Evolutionary conservation across 768 basidiomycete genomes (phyloP).

Genomic region (Boletus speciosus): DNA sequence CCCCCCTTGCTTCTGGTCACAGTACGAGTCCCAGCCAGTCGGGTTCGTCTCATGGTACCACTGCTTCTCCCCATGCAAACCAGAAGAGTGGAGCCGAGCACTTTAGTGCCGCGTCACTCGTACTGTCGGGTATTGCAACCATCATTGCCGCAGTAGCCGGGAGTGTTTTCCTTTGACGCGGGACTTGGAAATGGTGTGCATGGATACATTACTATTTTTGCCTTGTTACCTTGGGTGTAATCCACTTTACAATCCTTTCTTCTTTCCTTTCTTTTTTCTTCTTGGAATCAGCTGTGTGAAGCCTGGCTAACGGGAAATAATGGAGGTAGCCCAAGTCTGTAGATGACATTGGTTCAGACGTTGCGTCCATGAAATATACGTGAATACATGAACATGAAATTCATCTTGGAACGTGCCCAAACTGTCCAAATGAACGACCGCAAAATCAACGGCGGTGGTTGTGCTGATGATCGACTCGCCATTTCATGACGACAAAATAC

Average conservation of each 20-base stretch:
- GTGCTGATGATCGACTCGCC: not conserved
- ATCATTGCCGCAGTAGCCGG: constrained; percentile 22
- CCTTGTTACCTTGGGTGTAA: not conserved
- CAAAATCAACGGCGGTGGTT: not conserved
- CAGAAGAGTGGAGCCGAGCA: constrained; percentile 34
- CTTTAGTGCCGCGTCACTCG: constrained; percentile 18
- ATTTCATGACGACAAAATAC: constrained; percentile 41
- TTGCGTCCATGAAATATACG: constrained; percentile 10
- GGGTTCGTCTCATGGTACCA: constrained; percentile 8
- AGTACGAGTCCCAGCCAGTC: not conserved
- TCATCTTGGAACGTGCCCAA: not conserved
- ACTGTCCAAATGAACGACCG: not conserved
- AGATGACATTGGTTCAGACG: constrained; percentile 6
- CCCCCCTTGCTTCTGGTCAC: not conserved
- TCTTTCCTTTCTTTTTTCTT: not conserved
- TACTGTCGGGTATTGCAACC: constrained; percentile 23
- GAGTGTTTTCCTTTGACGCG: constrained; percentile 20
- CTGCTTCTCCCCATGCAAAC: constrained; percentile 27
- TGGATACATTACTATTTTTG: constrained; percentile 12
- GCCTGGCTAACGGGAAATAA: not conserved
- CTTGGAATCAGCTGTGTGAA: not conserved
- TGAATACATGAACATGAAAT: constrained; percentile 10
- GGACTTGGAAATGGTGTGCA: not conserved
- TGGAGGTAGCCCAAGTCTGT: not conserved
- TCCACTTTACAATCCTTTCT: constrained; percentile 2